Evolutionary conservation across 352 stramenopile genomes (phyloP), one percentile per base, ranked within the genome.

Genomic region (Globisporangium cederbergense): DNA sequence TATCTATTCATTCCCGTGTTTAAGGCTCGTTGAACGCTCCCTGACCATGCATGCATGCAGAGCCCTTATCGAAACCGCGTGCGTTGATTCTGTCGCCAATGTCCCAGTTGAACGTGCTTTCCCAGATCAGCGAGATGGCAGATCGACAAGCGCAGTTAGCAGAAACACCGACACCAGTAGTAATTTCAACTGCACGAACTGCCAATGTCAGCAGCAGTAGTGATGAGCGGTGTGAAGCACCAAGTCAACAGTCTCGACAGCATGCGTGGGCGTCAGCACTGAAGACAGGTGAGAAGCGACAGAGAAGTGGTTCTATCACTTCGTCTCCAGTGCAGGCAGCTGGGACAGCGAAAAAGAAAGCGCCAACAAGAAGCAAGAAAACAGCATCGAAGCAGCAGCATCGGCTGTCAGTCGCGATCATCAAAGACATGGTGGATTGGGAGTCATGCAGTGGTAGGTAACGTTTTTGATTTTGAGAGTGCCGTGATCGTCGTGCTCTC

Each of bases 101-200:
- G 16, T 90, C 84, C 18, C 84, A 93, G 56, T 67, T 93, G 11
- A 68, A 93, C 65, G 77, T 91, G 22, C 76, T 93, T 11, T 88
- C 84, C 2, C 80, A 91, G 64, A 89, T 93, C 60, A 93, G 84
- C 51, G 78, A 85, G 55, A 66, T 93, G 25, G 84, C 78, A 3
- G 81, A 87, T 49, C 66, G 46, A 47, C 67, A 72, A 18, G 70
- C 58, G 28, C 55, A 43, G 25, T 57, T 59, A 34, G 16, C 62
- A n/a, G n/a, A 38, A 4, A 47, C 22, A 20, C 53, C 4, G 36
- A 25, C 58, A 58, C 30, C 54, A 58, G 14, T 10, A 16, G 11
- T 28, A 34, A 38, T 10, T 3, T 14, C 55, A 22, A 30, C 62
- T 67, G 50, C 47, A 40, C 53, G 14, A 64, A 64, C 3, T 46